Percentiles rank a stretch among this genome's conserved stretches.
Evolutionary conservation across 2,329 filamentous ascomycete species (phyloP).

Genomic region (Alternaria ethzedia): DNA sequence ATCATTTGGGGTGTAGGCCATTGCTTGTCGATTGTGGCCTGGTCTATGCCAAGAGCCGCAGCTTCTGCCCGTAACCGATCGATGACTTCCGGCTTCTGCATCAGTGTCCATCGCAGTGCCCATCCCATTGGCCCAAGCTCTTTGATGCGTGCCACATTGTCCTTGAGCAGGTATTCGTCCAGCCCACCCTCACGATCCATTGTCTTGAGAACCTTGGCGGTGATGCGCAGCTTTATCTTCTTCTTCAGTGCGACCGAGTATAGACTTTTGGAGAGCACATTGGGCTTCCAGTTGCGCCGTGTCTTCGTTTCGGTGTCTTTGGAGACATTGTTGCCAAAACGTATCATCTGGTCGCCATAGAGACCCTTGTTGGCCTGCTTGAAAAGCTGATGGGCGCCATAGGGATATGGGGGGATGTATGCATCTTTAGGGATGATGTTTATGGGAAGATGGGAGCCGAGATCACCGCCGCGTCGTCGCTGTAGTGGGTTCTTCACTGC

Average conservation of each 20-base stretch:
- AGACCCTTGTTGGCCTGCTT: slow-evolving; percentile 81
- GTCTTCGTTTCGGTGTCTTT: slow-evolving; percentile 72
- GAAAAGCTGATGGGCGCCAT: slow-evolving; percentile 72
- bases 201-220: slow-evolving; percentile 66
- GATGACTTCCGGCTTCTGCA: slow-evolving; percentile 76
- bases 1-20: slow-evolving; percentile 35
- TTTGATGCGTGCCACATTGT: slow-evolving; percentile 77
- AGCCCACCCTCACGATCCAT: slow-evolving; percentile 88
- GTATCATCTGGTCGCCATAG: slow-evolving; percentile 73
- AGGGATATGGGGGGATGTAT: slow-evolving; percentile 66
- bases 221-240: slow-evolving; percentile 71
- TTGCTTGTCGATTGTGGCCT: slow-evolving; percentile 44
- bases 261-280: slow-evolving; percentile 71
- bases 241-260: slow-evolving; percentile 68
- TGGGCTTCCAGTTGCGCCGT: slow-evolving; percentile 76
- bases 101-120: slow-evolving; percentile 86
- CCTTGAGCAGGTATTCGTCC: slow-evolving; percentile 87
- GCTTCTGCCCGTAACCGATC: slow-evolving; percentile 71
- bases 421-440: slow-evolving; percentile 39
- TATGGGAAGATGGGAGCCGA: slow-evolving; percentile 45
- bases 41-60: slow-evolving; percentile 67
- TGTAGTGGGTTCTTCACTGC: slow-evolving; percentile 34
- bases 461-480: slow-evolving; percentile 41
- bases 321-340: slow-evolving; percentile 79
- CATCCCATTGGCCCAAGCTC: slow-evolving; percentile 90